Evolutionary conservation across 2,329 filamentous ascomycete genomes (phyloP).

Genomic region (Mycosphaerelloides madeirae): DNA sequence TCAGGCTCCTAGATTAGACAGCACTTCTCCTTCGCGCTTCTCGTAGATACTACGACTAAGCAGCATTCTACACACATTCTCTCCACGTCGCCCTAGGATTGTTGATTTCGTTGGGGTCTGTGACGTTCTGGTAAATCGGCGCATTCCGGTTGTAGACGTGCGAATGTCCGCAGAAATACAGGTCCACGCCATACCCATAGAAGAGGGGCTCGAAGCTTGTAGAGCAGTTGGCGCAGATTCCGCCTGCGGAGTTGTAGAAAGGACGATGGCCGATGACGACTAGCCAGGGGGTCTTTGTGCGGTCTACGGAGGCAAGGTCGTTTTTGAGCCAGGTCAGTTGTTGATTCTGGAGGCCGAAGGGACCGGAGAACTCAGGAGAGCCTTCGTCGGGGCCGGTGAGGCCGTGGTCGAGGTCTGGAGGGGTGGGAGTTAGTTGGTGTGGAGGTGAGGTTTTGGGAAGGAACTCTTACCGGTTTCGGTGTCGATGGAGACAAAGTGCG

Average conservation of each 20-base stretch:
- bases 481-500: constrained; percentile 47
- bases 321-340: constrained; percentile 45
- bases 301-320: constrained; percentile 43
- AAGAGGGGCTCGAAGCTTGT: constrained; percentile 45
- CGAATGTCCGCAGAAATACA: constrained; percentile 41
- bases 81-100: constrained; percentile 48
- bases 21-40: no score
- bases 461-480: no score
- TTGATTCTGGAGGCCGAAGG: constrained; percentile 43
- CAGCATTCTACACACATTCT: no score
- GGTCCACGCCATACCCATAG: constrained; percentile 44
- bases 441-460: no score
- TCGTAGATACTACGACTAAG: no score
- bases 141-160: constrained; percentile 45
- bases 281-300: constrained; percentile 48
- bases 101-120: constrained; percentile 43
- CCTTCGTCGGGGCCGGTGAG: constrained; percentile 43
- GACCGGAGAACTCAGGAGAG: constrained; percentile 43
- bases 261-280: constrained; percentile 47
- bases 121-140: constrained; percentile 28
- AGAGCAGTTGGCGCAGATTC: constrained; percentile 41
- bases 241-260: constrained; percentile 42
- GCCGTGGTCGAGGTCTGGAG: constrained; percentile 47
- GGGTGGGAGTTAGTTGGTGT: no score
- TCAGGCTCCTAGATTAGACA: no score